Conservation (phyloP, 1,284 basidiomycete species). For the Cystobasidium sp. region DNA sequence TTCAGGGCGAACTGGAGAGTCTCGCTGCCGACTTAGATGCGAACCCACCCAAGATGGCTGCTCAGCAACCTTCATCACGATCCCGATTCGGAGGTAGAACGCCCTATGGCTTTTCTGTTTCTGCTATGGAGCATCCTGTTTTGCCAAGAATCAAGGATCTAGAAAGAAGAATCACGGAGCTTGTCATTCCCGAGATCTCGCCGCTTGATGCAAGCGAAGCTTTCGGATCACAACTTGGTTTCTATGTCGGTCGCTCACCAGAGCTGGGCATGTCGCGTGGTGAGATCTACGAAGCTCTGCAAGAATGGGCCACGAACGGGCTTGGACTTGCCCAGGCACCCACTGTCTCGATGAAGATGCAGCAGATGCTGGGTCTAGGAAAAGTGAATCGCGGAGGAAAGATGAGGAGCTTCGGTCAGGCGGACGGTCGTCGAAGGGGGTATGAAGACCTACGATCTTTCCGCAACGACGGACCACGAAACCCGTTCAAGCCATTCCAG, state of each 20-base stretch:
- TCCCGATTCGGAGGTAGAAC: conserved; percentile 4
- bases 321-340: conserved; percentile 64
- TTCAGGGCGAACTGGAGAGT: conserved; percentile 63
- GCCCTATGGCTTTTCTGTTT: background rate
- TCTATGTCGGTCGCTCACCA: conserved; percentile 67
- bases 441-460: conserved; percentile 24
- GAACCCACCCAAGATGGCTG: conserved; percentile 14
- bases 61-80: conserved; percentile 15
- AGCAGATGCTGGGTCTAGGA: conserved; percentile 59
- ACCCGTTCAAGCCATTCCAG: conserved; percentile 15
- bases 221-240: conserved; percentile 75
- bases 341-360: conserved; percentile 62
- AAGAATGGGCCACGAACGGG: conserved; percentile 68
- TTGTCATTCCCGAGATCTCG: conserved; percentile 61
- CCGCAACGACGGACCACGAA: conserved; percentile 7
- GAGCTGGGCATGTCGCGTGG: conserved; percentile 63
- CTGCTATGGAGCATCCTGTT: conserved; percentile 45
- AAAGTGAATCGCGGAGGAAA: conserved; percentile 31
- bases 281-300: conserved; percentile 67
- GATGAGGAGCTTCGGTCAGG: conserved; percentile 18
- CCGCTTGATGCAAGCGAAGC: conserved; percentile 67
- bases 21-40: conserved; percentile 65
- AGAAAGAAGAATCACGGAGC: conserved; percentile 56
- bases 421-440: conserved; percentile 26
- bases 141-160: conserved; percentile 56